phyloP scores from a whole-genome alignment of 2,329 filamentous ascomycete genomes.

The Beauveria brongniartii region DNA sequence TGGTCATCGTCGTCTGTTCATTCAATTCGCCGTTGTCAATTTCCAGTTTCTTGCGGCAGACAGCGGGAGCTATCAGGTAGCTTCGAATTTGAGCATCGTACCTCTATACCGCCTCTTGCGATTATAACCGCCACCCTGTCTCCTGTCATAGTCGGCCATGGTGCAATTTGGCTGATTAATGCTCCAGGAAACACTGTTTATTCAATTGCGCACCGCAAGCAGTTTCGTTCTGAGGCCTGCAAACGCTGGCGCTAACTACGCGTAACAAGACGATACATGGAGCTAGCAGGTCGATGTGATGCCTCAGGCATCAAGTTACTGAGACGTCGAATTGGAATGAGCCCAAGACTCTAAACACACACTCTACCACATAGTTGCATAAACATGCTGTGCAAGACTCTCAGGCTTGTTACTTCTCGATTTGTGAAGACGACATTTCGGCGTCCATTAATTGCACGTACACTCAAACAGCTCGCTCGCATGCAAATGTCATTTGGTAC shows the following conservation, averaged over 20 bases:
- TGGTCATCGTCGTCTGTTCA: conserved; percentile 52
- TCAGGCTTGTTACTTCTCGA: not conserved
- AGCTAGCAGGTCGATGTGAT: not conserved
- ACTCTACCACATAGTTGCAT: not conserved
- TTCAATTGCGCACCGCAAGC: conserved; percentile 16
- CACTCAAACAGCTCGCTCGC: not conserved
- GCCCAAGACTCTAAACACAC: not conserved
- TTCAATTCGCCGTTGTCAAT: not conserved
- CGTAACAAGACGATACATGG: not conserved
- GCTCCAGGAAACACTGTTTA: not conserved
- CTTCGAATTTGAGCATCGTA: conserved; percentile 30
- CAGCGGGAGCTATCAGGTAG: conserved; percentile 9
- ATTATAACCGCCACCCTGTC: conserved; percentile 47
- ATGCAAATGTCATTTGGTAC: not conserved
- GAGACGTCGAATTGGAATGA: not conserved
- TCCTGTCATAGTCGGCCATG: conserved; percentile 51
- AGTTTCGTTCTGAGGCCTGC: not conserved
- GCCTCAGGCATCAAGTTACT: conserved; percentile 14
- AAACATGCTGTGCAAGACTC: no score
- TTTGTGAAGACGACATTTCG: not conserved
- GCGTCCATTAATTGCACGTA: not conserved
- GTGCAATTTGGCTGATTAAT: conserved; percentile 11
- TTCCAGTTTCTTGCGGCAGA: not conserved
- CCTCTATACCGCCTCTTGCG: conserved; percentile 78
- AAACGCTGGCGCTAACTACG: conserved; percentile 10